These are phyloP conservation scores for Paecilomyces sp. DNA, from an alignment of 2,329 filamentous ascomycete genomes.

Conservation along the genomic window DNA sequence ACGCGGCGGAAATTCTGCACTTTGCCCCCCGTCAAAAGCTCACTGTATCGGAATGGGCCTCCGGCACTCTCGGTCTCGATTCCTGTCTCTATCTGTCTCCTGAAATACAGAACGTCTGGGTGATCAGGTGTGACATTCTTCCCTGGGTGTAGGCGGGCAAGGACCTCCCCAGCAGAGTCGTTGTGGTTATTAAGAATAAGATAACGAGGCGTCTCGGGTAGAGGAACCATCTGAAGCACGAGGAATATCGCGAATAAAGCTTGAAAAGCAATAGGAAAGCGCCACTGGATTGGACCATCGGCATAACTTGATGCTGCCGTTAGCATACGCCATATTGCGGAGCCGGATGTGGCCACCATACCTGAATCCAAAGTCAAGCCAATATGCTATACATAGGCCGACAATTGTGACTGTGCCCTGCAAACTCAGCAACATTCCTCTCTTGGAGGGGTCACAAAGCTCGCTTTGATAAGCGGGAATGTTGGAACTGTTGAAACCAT, in stretches of 20 bases:
- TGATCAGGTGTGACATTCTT: slow-evolving; percentile 16
- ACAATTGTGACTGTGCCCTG: slow-evolving; percentile 25
- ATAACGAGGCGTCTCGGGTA: slow-evolving; percentile 35
- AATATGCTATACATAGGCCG: slow-evolving; percentile 43
- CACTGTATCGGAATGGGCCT: slow-evolving; percentile 29
- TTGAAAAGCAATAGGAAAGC: slow-evolving; percentile 39
- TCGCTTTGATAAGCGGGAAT: slow-evolving; percentile 30
- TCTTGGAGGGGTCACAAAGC: slow-evolving; percentile 14
- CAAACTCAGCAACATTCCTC: slow-evolving; percentile 17
- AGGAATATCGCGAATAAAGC: slow-evolving; percentile 32
- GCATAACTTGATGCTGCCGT: slow-evolving; percentile 18
- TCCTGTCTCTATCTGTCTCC: slow-evolving; percentile 31
- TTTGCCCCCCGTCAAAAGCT: slow-evolving; percentile 24
- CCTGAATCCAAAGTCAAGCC: slow-evolving; percentile 36
- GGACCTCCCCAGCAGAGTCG: slow-evolving; percentile 20
- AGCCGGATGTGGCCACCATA: slow-evolving; percentile 5
- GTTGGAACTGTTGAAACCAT: slow-evolving; percentile 29
- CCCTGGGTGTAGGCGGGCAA: slow-evolving; percentile 16
- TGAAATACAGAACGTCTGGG: slow-evolving; percentile 23
- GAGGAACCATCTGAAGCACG: slow-evolving; percentile 24
- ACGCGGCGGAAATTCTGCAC: slow-evolving; percentile 26
- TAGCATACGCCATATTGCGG: too few relatives aligned
- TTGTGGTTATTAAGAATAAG: slow-evolving; percentile 25
- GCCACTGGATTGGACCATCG: slow-evolving; percentile 31
- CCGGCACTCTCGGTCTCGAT: slow-evolving; percentile 21